These are phyloP conservation scores for Eucalyptus pauciflora DNA, from an alignment of 345 rosid species.

Conservation along the genomic window DNA sequence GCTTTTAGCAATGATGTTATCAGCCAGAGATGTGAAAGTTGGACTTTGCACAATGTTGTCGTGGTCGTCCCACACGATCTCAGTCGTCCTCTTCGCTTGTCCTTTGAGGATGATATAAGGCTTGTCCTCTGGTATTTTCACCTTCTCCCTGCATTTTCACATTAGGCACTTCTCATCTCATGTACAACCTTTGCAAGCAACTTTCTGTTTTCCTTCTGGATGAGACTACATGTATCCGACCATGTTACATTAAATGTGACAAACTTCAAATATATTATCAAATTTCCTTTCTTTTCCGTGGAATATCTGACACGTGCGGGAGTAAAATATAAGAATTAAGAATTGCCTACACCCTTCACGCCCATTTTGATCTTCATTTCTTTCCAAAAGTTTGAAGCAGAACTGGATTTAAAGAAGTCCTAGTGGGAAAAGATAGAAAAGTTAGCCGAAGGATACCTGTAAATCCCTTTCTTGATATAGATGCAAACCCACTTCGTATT, in stretches of 20 bases:
- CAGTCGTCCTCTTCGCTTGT: constrained; percentile 31
- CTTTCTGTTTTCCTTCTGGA: background rate
- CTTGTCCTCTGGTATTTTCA: constrained; percentile 56
- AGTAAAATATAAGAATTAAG: no score
- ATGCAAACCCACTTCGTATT: constrained; percentile 50
- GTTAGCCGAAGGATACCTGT: constrained; percentile 21
- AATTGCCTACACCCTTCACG: background rate
- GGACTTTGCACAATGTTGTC: constrained; percentile 24
- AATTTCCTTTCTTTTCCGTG: background rate
- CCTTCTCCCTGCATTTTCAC: constrained; percentile 47
- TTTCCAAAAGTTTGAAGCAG: background rate
- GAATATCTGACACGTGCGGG: background rate
- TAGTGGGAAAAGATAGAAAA: background rate
- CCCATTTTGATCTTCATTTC: background rate
- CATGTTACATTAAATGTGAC: background rate
- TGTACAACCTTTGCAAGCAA: background rate
- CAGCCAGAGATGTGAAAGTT: constrained; percentile 49
- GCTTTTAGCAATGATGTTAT: constrained; percentile 36
- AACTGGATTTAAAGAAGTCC: background rate
- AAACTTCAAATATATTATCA: background rate
- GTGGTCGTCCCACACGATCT: constrained; percentile 66
- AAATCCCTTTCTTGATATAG: constrained; percentile 34
- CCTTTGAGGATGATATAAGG: constrained; percentile 55
- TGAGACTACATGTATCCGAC: background rate
- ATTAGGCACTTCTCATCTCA: background rate